These are phyloP conservation scores for Claviceps maximensis DNA, from an alignment of 2,329 filamentous ascomycete genomes.

Conservation along the genomic window DNA sequence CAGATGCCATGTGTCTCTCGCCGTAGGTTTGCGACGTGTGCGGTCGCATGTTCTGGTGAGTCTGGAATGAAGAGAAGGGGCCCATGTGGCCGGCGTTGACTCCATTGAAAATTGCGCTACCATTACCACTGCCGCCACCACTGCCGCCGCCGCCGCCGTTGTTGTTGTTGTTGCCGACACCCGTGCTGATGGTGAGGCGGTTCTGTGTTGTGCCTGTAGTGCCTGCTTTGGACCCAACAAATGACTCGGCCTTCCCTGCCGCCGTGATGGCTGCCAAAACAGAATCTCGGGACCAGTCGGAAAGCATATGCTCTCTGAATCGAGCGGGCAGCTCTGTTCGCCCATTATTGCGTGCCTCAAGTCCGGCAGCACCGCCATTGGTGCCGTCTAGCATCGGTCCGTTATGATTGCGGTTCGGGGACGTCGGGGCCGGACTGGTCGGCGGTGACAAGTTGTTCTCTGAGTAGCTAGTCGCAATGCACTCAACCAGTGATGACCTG, in stretches of 20 bases:
- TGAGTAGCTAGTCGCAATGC: constrained; percentile 60
- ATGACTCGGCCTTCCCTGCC: constrained; percentile 56
- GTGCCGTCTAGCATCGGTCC: constrained; percentile 45
- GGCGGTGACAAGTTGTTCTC: constrained; percentile 49
- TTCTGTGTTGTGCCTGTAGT: constrained; percentile 40
- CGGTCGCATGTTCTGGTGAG: constrained; percentile 36
- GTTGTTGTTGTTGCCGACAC: not conserved
- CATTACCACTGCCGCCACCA: too few relatives aligned
- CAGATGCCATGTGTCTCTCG: constrained; percentile 18
- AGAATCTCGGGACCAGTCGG: constrained; percentile 66
- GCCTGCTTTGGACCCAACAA: constrained; percentile 60
- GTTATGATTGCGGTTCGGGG: constrained; percentile 51
- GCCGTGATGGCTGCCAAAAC: constrained; percentile 57
- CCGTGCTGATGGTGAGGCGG: constrained; percentile 43
- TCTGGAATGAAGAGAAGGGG: constrained; percentile 33
- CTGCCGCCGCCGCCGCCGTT: not conserved
- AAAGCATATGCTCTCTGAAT: constrained; percentile 63
- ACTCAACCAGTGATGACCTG: constrained; percentile 56
- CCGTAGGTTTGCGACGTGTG: constrained; percentile 29
- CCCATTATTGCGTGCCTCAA: constrained; percentile 22
- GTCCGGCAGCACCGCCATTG: constrained; percentile 17
- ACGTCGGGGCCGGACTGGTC: constrained; percentile 51
- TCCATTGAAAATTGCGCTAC: constrained; percentile 20
- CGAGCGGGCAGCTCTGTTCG: constrained; percentile 48
- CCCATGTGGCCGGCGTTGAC: constrained; percentile 24